Conservation (phyloP, 257 asterid species). For the Prunella vulgaris region DNA sequence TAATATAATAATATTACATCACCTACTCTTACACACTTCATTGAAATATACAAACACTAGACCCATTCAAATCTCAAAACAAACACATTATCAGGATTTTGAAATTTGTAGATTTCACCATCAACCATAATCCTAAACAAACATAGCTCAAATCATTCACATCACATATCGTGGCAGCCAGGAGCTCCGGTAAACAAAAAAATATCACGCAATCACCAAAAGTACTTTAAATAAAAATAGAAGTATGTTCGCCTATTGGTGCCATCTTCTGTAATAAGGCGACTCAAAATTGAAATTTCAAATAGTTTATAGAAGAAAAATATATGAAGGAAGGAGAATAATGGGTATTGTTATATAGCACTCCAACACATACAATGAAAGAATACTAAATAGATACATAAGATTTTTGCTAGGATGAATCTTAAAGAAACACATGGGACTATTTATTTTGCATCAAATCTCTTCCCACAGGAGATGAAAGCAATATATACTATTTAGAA, state of each 20-base stretch:
- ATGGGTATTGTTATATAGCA: not conserved
- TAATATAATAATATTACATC: no score
- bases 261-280: not conserved
- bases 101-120: no score
- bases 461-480: not conserved
- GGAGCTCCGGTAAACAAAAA: not conserved
- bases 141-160: not conserved
- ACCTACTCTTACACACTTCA: no score
- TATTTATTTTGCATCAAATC: not conserved
- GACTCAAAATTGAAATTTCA: not conserved
- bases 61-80: no score
- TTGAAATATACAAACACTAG: no score
- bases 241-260: not conserved
- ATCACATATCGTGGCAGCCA: not conserved
- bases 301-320: not conserved
- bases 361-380: not conserved
- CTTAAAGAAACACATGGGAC: not conserved
- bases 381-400: not conserved
- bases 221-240: not conserved
- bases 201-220: not conserved
- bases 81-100: no score
- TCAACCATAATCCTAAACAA: no score
- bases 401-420: not conserved
- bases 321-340: not conserved
- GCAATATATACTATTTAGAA: not conserved